Evolutionary conservation across 140 eudicot genomes (phyloP), one percentile per base, ranked within the genome.

Genomic region (Bidens hawaiensis): DNA sequence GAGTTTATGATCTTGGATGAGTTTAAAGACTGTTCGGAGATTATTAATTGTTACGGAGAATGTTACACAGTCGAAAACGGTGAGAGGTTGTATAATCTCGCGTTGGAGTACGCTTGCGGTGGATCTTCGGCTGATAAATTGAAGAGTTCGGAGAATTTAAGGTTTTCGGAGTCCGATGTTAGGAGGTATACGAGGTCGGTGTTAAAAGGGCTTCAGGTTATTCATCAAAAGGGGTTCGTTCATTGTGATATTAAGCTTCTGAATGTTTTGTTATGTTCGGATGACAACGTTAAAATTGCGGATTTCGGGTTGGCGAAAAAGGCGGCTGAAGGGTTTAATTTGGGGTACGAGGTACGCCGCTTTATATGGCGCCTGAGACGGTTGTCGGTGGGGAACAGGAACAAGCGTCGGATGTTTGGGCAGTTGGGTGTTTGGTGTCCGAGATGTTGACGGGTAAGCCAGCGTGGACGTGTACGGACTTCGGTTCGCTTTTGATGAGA

Each of bases 361-460:
- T 88, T 64, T 93, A 85, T 54, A 82, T 88, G 96, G 79, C 98
- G 70, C 96, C 98, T 50, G 98, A 91, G 57, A 76, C 80, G 69
- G 88, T 82, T 4, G 17, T 54, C 65, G 49, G 51, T n/a, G 89
- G 91, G 0, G 84, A 76, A 22, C 83, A 74, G 19, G 91, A 58
- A 5, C 9, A 81, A 4, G 65, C 89, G 28, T 84, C 96, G 3
- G 98, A 91, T 38, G 60, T 91, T 1, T 91, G 98, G 98, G 94
- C 95, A 3, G 64, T 91, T 21, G 96, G 98, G 41, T 91, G 98
- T 63, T 55, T 78, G 64, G 86, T 91, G 10, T 55, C 65, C 43
- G 96, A 91, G 94, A 76, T 91, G 96, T 49, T 68, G 21, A 52
- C 84, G 5, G 96, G 96, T 4, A 14, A 49, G 40, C 77, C 95